Conservation (phyloP, 1,284 basidiomycete genomes). For the Ustilago tritici region DNA sequence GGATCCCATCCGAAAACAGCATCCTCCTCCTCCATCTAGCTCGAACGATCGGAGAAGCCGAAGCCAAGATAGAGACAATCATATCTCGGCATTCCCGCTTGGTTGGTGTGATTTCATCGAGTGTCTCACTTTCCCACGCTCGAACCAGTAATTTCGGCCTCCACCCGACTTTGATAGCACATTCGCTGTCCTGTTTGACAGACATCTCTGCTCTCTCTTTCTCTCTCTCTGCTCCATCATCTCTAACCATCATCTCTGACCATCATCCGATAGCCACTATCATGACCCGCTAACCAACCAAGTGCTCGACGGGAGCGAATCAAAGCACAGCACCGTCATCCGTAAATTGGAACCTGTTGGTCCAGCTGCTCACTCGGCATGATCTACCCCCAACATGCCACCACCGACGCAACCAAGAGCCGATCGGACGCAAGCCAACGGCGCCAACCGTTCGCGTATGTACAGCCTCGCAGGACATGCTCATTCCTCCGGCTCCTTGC, state of each 20-base stretch:
- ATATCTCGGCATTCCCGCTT: not conserved
- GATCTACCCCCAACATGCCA: slow-evolving; percentile 16
- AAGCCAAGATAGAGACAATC: not conserved
- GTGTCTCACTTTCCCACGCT: not conserved
- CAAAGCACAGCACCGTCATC: not conserved
- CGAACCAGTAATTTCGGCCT: slow-evolving; percentile 16
- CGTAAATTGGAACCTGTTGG: not conserved
- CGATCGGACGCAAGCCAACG: slow-evolving; percentile 17
- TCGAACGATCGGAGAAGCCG: not conserved
- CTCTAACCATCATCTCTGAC: slow-evolving; percentile 1
- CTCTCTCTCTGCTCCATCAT: not conserved
- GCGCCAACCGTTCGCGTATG: slow-evolving; percentile 39
- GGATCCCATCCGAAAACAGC: slow-evolving; percentile 16
- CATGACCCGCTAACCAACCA: slow-evolving; percentile 7
- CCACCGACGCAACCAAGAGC: slow-evolving; percentile 28
- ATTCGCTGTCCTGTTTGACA: too few species aligned
- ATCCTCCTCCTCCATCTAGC: not conserved
- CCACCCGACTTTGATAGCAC: slow-evolving; percentile 4
- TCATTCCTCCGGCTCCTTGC: slow-evolving; percentile 46
- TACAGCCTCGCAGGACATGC: slow-evolving; percentile 50
- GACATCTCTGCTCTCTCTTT: too few species aligned
- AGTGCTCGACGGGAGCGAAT: not conserved
- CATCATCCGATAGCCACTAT: not conserved
- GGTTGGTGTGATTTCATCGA: not conserved
- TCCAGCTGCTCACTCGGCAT: slow-evolving; percentile 11